These are phyloP conservation scores for Obelidium mucronatum DNA, from an alignment of 192 early-diverging fungal genomes.

Conservation along the genomic window DNA sequence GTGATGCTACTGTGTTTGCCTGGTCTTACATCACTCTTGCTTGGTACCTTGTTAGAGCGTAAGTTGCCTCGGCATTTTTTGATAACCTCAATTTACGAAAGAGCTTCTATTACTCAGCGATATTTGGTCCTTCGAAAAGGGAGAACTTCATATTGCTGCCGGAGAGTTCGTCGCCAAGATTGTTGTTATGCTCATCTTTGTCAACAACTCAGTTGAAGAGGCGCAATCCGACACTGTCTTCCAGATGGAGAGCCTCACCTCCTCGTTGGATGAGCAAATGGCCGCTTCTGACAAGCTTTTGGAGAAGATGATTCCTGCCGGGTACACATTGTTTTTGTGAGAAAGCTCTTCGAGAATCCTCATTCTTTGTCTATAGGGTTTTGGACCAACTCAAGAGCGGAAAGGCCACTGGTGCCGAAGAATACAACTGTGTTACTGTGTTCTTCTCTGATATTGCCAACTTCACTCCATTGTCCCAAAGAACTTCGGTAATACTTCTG, in stretches of 20 bases:
- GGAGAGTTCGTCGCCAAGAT: constrained; percentile 48
- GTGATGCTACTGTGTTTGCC: constrained; percentile 29
- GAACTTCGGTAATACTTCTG: constrained; percentile 34
- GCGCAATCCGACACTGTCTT: constrained; percentile 41
- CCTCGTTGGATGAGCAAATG: constrained; percentile 43
- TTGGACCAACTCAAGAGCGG: constrained; percentile 53
- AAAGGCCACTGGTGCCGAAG: constrained; percentile 47
- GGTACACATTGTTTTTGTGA: constrained; percentile 1
- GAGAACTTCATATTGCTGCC: constrained; percentile 37
- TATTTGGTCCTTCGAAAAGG: constrained; percentile 34
- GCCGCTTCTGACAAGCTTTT: constrained; percentile 41
- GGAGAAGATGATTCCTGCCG: constrained; percentile 46
- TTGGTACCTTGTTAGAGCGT: constrained; percentile 33
- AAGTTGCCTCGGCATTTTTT: neutral
- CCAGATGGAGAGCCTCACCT: constrained; percentile 36
- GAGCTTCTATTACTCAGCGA: neutral
- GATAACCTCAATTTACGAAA: neutral
- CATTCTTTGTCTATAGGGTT: constrained; percentile 14
- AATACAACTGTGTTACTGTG: constrained; percentile 48
- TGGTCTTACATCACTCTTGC: constrained; percentile 32
- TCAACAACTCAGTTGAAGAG: constrained; percentile 54
- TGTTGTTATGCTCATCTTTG: constrained; percentile 48
- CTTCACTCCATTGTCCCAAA: constrained; percentile 46
- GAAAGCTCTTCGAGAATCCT: neutral
- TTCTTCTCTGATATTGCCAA: constrained; percentile 56